Percentiles rank a stretch among this genome's conserved stretches.
phyloP scores from a whole-genome alignment of 345 rosid species.

The Luvunga scandens region DNA sequence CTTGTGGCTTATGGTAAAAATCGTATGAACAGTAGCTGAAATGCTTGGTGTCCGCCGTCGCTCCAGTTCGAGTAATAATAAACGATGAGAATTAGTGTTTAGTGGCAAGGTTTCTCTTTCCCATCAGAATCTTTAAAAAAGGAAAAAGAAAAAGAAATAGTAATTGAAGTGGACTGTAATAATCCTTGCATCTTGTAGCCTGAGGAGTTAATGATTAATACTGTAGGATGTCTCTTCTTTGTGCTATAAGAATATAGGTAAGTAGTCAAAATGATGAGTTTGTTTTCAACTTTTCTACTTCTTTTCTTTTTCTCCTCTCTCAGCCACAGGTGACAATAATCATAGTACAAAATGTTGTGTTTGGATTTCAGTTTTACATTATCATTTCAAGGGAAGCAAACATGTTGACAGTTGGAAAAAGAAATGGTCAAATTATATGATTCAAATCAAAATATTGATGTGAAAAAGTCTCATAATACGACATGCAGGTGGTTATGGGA shows the following conservation, averaged over 20 bases:
- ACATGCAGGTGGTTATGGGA: conserved; percentile 88
- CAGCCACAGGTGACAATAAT: conserved; percentile 8
- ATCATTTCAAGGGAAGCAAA: conserved; percentile 11
- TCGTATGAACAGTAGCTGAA: conserved; percentile 12
- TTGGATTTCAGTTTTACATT: not conserved
- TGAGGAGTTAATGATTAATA: conserved; percentile 10
- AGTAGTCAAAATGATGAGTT: not conserved
- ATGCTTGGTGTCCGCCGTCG: not conserved
- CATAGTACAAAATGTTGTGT: not conserved
- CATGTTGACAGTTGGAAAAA: not conserved
- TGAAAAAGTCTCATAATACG: not conserved
- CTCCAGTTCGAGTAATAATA: too few relatives aligned
- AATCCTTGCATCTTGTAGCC: conserved; percentile 11
- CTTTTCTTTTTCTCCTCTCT: conserved; percentile 13
- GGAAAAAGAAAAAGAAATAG: too few relatives aligned
- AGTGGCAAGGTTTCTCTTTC: too few relatives aligned
- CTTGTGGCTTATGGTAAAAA: conserved; percentile 4
- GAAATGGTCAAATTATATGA: not conserved
- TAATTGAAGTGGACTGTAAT: conserved; percentile 1
- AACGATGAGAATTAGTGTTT: too few relatives aligned
- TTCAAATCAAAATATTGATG: not conserved
- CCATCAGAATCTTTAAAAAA: too few relatives aligned
- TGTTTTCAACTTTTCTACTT: conserved; percentile 1
- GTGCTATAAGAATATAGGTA: not conserved
- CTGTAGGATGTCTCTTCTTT: not conserved